Conservation (phyloP, 345 rosid species). For the Luvunga scandens region DNA sequence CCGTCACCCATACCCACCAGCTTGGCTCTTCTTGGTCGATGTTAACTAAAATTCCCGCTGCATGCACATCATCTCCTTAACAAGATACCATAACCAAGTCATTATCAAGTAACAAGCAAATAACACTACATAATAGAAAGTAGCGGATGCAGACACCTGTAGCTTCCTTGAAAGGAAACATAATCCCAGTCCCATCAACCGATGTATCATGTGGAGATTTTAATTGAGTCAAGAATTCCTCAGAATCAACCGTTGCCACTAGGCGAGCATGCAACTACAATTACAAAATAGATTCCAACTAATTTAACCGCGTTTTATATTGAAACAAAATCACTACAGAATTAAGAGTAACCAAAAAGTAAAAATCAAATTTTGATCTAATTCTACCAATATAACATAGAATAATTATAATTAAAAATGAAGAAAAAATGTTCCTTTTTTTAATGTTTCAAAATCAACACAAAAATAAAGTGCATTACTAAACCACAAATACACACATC, state of each 20-base stretch:
- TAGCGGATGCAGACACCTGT: slow-evolving; percentile 44
- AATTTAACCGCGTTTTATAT: not conserved
- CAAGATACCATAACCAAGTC: slow-evolving; percentile 9
- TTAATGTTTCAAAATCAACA: not conserved
- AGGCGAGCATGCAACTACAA: slow-evolving; percentile 63
- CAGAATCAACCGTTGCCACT: slow-evolving; percentile 65
- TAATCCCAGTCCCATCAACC: slow-evolving; percentile 40
- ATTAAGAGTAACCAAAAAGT: not conserved
- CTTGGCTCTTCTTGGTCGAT: slow-evolving; percentile 75
- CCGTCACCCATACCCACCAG: slow-evolving; percentile 97
- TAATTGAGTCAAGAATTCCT: slow-evolving; percentile 58
- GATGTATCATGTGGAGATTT: slow-evolving; percentile 47
- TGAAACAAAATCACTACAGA: not conserved
- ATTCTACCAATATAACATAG: not conserved
- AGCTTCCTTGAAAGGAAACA: slow-evolving; percentile 83
- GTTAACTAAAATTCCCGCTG: slow-evolving; percentile 67
- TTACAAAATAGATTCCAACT: not conserved
- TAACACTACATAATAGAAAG: not conserved
- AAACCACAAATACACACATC: slow-evolving; percentile 48
- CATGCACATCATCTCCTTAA: slow-evolving; percentile 60
- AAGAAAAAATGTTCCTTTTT: not conserved
- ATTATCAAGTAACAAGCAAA: not conserved
- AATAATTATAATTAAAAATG: not conserved
- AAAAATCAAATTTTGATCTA: not conserved
- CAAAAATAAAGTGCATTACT: not conserved